Evolutionary conservation across 495 filamentous ascomycete genomes (phyloP), one percentile per base, ranked within the genome.

Genomic region (Penicillium subrubescens): DNA sequence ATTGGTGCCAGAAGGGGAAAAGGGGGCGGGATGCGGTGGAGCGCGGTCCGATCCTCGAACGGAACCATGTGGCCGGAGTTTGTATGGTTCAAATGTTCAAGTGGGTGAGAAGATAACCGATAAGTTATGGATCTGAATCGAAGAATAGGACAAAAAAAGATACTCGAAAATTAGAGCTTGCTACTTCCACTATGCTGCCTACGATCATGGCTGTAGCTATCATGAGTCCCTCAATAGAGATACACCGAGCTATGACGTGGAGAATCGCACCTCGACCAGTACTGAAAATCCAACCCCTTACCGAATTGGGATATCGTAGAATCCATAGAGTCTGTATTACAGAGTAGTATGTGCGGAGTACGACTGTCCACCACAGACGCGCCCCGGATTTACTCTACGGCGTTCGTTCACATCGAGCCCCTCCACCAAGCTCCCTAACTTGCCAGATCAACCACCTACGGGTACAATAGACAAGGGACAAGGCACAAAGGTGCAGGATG

Each of bases 41-140:
- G 50, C 39, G 31, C 63, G 63, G 63, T 60, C 57, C 63, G 63
- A 65, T 60, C 63, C 63, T 60, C 48, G 27, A 53, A n/a, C 53
- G 31, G 44, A 44, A 60, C 58, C 63, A 65, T 65, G 63, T 65
- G 63, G 57, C 23, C 25, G 41, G 31, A 44, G 1, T 59, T 31
- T 59, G 41, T 25, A 33, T 8, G n/a, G 55, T 41, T 25, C 21
- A 23, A 27, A 27, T 2, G 39, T 17, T 43, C 23, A 15, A 48
- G 44, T 8, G 8, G 11, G 11, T 35, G 44, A n/a, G 21, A 25
- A 4, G 25, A n/a, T 12, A 25, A 14, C 39, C 14, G 15, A 17
- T 43, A 43, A 43, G 14, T 14, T n/a, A 17, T 43, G 15, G 0
- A 15, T 27, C 2, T 27, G 25, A 43, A 14, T 43, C 5, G 14